Percentiles rank a stretch among this genome's conserved stretches.
Evolutionary conservation across 2,329 filamentous ascomycete species (phyloP).

Genomic region (Alternaria alternata): DNA sequence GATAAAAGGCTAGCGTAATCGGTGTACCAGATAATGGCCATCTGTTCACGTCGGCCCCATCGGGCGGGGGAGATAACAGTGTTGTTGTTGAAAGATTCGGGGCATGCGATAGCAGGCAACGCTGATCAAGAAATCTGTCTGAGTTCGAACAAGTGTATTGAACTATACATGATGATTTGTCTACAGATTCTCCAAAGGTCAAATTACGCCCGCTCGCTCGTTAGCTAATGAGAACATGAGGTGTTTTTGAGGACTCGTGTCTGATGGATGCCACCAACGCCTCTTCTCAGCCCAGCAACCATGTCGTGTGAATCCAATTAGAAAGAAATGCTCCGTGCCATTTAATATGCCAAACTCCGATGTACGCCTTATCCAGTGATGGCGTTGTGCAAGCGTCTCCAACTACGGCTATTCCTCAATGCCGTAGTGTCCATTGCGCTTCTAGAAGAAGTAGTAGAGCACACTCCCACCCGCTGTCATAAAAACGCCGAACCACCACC

Average conservation of each 20-base stretch:
- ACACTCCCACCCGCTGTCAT: conserved; percentile 59
- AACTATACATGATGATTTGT: neutral
- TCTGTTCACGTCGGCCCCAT: neutral
- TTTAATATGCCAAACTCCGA: neutral
- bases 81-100: neutral
- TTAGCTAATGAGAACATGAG: neutral
- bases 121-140: neutral
- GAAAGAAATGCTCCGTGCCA: neutral
- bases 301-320: neutral
- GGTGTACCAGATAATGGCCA: neutral
- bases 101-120: neutral
- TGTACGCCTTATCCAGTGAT: neutral
- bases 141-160: neutral
- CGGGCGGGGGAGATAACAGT: neutral
- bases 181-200: neutral
- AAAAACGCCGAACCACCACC: conserved; percentile 61
- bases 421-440: neutral
- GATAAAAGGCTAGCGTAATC: neutral
- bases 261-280: neutral
- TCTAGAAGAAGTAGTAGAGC: conserved; percentile 57
- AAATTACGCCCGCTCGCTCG: neutral
- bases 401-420: neutral
- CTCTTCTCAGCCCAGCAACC: neutral
- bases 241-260: neutral
- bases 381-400: neutral